Evolutionary conservation across 805 yeast species (phyloP), one percentile per base, ranked within the genome.

Genomic region (Yarrowia alimentaria): DNA sequence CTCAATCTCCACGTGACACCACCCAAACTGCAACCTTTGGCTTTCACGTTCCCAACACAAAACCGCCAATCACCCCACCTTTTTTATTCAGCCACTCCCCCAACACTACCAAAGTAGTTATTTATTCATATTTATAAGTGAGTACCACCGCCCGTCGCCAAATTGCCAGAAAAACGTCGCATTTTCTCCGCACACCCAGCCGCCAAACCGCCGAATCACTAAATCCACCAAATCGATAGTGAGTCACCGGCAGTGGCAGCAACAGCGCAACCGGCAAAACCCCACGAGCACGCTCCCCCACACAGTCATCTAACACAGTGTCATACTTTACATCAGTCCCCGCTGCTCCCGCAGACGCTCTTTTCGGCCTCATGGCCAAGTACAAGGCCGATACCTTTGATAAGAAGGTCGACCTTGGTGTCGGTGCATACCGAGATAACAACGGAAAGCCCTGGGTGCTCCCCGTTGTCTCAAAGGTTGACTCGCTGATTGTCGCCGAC

Each of bases 341-440:
- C 33, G 68, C 65, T 57, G 87, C 86, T 8, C 93, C 95, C 47
- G 87, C 95, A n/a, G 97, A 89, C 68, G 87, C 89, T 59, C 88
- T 89, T 62, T 69, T 70, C 40, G 74, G 96, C 32, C 76, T 88
- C 59, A 77, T 86, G 38, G 89, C 82, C 61, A 79, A 83, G 29
- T 91, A 72, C 75, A 77, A 76, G 63, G 72, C 72, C 54, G 97
- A 90, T 66, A 33, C 71, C 20, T 60, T 68, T 37, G 71, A 68
- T 19, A 59, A 62, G 33, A 70, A 79, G 63, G 67, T 76, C 59
- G 75, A 76, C 57, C 71, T 85, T 59, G 91, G 93, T 54, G 89
- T 84, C 18, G 94, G 98, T 50, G 91, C 98, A 14, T 91, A 91
- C 73, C 78, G 98, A 66, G 95, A 89, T 66, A 80, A 83, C 64